Percentiles rank a stretch among this genome's conserved stretches.
Evolutionary conservation across 768 basidiomycete species (phyloP).

Genomic region (Pholiota molesta): DNA sequence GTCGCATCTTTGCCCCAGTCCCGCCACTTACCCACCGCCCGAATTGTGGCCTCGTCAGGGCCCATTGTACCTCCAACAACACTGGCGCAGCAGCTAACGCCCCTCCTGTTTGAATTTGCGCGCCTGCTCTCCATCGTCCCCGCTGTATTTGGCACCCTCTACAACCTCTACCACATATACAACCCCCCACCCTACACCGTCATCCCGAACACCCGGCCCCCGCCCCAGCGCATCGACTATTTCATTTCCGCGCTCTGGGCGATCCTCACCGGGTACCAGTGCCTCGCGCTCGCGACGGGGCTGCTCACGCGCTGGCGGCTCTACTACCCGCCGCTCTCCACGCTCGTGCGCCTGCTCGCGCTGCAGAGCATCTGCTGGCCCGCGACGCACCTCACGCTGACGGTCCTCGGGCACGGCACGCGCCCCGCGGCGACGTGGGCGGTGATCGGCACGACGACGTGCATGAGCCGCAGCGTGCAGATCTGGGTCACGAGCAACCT

Average conservation of each 20-base stretch:
- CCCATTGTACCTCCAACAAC: conserved; percentile 52
- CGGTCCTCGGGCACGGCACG: conserved; percentile 64
- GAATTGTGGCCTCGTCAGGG: conserved; percentile 53
- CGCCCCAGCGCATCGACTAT: conserved; percentile 65
- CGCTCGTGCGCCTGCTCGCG: conserved; percentile 89
- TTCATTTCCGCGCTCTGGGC: conserved; percentile 77
- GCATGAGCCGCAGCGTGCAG: conserved; percentile 79
- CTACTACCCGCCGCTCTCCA: conserved; percentile 87
- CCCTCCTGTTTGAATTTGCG: conserved; percentile 69
- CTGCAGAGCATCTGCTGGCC: conserved; percentile 98
- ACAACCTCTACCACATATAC: conserved; percentile 59
- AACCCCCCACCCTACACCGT: conserved; percentile 36
- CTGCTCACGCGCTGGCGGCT: conserved; percentile 88
- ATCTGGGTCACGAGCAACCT: conserved; percentile 97
- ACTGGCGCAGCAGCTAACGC: conserved; percentile 50
- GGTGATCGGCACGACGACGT: conserved; percentile 87
- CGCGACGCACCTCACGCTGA: conserved; percentile 84
- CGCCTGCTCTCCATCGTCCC: conserved; percentile 75
- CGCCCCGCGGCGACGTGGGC: conserved; percentile 91
- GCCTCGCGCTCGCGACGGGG: conserved; percentile 85
- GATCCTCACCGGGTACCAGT: conserved; percentile 86
- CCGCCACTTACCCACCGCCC: conserved; percentile 69
- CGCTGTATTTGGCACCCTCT: conserved; percentile 64
- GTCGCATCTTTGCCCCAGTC: conserved; percentile 41
- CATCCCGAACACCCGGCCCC: conserved; percentile 23